These are phyloP conservation scores for Daldinia concentrica DNA, from an alignment of 495 filamentous ascomycete species.

Conservation along the genomic window DNA sequence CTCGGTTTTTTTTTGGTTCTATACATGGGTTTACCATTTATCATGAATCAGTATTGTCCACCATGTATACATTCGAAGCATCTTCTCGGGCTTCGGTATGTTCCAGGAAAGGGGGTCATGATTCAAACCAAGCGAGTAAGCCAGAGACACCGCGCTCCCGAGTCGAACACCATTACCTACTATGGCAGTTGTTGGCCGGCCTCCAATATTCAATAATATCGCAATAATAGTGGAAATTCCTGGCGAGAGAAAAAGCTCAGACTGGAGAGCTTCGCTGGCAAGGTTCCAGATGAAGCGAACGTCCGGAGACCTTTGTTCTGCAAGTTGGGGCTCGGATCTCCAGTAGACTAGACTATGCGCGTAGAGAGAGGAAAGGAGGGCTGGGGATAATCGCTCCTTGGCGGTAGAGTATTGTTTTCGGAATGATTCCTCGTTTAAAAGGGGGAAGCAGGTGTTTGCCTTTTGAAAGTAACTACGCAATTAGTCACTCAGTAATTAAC, in stretches of 20 bases:
- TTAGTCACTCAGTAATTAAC: not conserved
- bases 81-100: slow-evolving; percentile 17
- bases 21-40: not conserved
- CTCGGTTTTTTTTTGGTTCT: not conserved
- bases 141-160: slow-evolving; percentile 12
- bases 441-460: not conserved
- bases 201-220: slow-evolving; percentile 12
- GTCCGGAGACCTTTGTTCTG: slow-evolving; percentile 4
- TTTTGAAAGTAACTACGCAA: not conserved
- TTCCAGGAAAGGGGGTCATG: slow-evolving; percentile 16
- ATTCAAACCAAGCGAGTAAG: slow-evolving; percentile 6
- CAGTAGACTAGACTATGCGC: not conserved
- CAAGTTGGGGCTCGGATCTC: not conserved
- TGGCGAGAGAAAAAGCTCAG: slow-evolving; percentile 15
- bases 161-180: slow-evolving; percentile 20
- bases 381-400: not conserved
- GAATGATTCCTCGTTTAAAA: not conserved
- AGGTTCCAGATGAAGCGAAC: slow-evolving; percentile 24
- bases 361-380: not conserved
- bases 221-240: slow-evolving; percentile 12
- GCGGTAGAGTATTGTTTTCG: not conserved
- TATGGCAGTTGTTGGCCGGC: slow-evolving; percentile 18
- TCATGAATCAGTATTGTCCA: slow-evolving; percentile 9
- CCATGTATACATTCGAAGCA: slow-evolving; percentile 20
- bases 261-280: slow-evolving; percentile 19